These are phyloP conservation scores for Rhynchospora tenuis DNA, from an alignment of 176 grass and related monocot species.

Conservation along the genomic window DNA sequence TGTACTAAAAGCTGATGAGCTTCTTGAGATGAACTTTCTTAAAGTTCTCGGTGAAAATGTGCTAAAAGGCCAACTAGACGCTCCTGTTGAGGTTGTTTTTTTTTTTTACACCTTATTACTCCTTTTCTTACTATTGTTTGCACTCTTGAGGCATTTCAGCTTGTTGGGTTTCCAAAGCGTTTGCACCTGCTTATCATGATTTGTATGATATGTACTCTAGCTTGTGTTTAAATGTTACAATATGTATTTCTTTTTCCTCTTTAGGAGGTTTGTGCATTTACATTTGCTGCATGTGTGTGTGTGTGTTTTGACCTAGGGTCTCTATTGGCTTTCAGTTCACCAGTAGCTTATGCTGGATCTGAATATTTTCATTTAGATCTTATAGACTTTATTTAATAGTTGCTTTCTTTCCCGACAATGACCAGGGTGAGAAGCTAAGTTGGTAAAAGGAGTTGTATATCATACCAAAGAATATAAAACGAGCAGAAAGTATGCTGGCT, in stretches of 20 bases:
- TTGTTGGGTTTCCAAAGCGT: background rate
- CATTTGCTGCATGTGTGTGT: background rate
- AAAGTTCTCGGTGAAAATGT: conserved; percentile 62
- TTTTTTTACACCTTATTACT: conserved; percentile 12
- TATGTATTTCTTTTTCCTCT: conserved; percentile 4
- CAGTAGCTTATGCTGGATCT: background rate
- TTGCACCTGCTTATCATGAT: background rate
- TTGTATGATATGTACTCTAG: background rate
- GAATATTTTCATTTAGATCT: background rate
- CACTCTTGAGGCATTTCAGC: background rate
- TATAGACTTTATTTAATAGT: background rate
- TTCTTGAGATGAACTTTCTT: conserved; percentile 88
- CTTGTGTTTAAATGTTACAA: conserved; percentile 4
- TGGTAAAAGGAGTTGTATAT: background rate
- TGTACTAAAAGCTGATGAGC: conserved; percentile 80
- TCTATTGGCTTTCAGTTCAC: conserved; percentile 4
- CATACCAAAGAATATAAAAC: background rate
- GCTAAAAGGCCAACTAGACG: conserved; percentile 76
- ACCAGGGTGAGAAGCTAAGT: background rate
- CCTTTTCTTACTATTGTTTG: conserved; percentile 18
- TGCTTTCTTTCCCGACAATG: background rate
- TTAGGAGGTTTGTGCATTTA: background rate
- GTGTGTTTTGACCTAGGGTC: background rate
- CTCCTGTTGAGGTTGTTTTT: conserved; percentile 66
- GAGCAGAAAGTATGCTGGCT: background rate